Base-by-base conservation (phyloP, 2,329 filamentous ascomycete genomes). In the Cladobotryum protrusum region DNA sequence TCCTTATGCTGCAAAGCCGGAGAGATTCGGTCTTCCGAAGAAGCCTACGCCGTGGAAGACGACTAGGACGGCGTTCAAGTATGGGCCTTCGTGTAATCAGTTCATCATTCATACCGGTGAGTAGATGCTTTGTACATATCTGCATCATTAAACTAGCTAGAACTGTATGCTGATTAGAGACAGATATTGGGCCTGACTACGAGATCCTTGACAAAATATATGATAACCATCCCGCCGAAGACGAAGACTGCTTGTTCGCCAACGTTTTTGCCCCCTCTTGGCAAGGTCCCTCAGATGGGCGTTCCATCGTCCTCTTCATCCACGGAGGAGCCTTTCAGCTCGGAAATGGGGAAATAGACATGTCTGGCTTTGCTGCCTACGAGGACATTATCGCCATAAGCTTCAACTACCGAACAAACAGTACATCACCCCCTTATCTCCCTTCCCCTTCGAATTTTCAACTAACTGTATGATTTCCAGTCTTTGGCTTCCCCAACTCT, bases 401-500 rank as follows among this genome's bases (percentile, higher is more conserved):
- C 1, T 52, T 61, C 5, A 62, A 64, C 52, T 62, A 62, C 42
- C 58, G 58, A 14, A 58, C 57, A 0, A 62, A 65, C 18, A 48
- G 57, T 43, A 19, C 17, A n/a, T 29, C 9, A 8, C 24, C 24
- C 24, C 20, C 24, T 8, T 29, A 2, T 8, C 42, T 20, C n/a
- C 48, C 8, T 1, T 5, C 9, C 5, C 6, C 29, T 11, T 11
- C 1, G 6, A 4, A 3, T 11, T 4, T 1, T 9, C 43, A 2
- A n/a, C 49, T 53, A 5, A 43, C 8, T 6, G 17, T 24, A 8
- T 6, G 13, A 11, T 11, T 14, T 4, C 2, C 4, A 63, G 61
- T 61, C 6, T 61, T 64, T 41, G 75, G 75, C 2, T 80, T 79
- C 53, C 59, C 77, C 7, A 68, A 68, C 42, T 66, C 69, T 1